Evolutionary conservation across 2,329 filamentous ascomycete species (phyloP).

Genomic region (Nemania sp.): DNA sequence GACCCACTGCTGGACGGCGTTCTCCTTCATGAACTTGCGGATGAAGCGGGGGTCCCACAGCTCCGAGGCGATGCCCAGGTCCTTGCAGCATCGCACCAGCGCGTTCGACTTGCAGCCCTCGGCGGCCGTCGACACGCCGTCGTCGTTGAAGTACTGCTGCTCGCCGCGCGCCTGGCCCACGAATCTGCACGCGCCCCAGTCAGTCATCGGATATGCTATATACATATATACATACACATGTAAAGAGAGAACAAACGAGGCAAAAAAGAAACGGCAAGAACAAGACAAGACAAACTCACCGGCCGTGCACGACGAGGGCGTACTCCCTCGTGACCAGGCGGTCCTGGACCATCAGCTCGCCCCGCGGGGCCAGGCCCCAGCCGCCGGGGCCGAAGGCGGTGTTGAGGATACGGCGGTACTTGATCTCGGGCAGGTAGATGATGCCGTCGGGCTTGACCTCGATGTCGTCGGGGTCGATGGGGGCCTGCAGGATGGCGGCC

Average conservation of each 20-base stretch:
- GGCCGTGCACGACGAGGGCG: slow-evolving; percentile 82
- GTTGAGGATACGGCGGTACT: slow-evolving; percentile 91
- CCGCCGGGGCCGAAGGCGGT: slow-evolving; percentile 90
- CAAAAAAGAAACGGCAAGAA: too few relatives aligned
- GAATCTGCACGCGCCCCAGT: slow-evolving; percentile 59
- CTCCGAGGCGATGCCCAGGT: slow-evolving; percentile 91
- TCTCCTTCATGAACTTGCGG: slow-evolving; percentile 74
- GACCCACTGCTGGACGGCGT: slow-evolving; percentile 82
- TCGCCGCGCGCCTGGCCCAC: slow-evolving; percentile 92
- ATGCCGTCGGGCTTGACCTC: slow-evolving; percentile 99
- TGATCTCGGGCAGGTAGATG: slow-evolving; percentile 95
- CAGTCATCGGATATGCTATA: too few relatives aligned
- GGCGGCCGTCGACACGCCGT: slow-evolving; percentile 89
- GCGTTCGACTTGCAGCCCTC: slow-evolving; percentile 98
- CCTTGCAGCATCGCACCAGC: slow-evolving; percentile 97
- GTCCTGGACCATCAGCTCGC: slow-evolving; percentile 82
- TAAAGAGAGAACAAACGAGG: background rate
- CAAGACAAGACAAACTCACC: slow-evolving; percentile 60
- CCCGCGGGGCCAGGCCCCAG: slow-evolving; percentile 90
- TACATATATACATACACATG: background rate
- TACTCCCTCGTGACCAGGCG: slow-evolving; percentile 88
- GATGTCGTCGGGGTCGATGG: slow-evolving; percentile 73
- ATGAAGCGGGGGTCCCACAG: slow-evolving; percentile 96
- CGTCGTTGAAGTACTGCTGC: slow-evolving; percentile 88
- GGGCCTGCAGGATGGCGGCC: slow-evolving; percentile 68